Evolutionary conservation across 768 basidiomycete species (phyloP), one percentile per base, ranked within the genome.

Genomic region (Mycena olivaceomarginata): DNA sequence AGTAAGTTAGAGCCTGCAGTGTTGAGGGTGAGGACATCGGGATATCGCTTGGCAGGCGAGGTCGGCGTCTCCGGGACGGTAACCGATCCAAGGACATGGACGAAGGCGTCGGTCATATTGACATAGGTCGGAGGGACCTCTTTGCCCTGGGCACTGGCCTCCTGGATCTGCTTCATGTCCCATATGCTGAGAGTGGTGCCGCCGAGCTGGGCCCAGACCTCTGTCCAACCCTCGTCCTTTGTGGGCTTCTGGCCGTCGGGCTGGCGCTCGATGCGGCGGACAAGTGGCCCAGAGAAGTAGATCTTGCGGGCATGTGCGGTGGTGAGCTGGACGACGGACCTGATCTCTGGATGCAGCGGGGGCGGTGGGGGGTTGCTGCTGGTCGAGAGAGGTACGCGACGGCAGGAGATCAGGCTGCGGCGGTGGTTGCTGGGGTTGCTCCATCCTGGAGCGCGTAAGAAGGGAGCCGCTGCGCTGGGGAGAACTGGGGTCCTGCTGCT

Each of bases 1-100:
- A 97, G 87, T 60, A 97, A 89, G 83, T 99, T 99, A 41, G 94
- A 94, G 25, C 98, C 98, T 0, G 98, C 98, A 7, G 96, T 98
- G 83, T 98, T 99, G 79, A 99, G 89, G 0, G 96, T 96, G 73
- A 99, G 90, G 68, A 99, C 94, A 82, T 96, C 95, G 0, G 88
- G 88, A 80, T 92, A 95, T 78, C 92, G 91, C 82, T 91, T 90
- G 0, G 90, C 79, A 1, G 94, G 92, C 1, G 86, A 78, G 13
- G 84, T 88, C 0, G 88, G 82, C 0, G 91, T 90, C 9, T 91
- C 87, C 1, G 94, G 93, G 22, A 92, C 87, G 0, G 94, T 94
- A 16, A 96, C 90, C 0, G 94, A 91, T 20, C 95, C 95, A 7
- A 96, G 85, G 43, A 96, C 95, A 81, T 94, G 92, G 2, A 96